These are phyloP conservation scores for Tetrahymena malaccensis DNA, from an alignment of 73 alveolate species.

Conservation along the genomic window DNA sequence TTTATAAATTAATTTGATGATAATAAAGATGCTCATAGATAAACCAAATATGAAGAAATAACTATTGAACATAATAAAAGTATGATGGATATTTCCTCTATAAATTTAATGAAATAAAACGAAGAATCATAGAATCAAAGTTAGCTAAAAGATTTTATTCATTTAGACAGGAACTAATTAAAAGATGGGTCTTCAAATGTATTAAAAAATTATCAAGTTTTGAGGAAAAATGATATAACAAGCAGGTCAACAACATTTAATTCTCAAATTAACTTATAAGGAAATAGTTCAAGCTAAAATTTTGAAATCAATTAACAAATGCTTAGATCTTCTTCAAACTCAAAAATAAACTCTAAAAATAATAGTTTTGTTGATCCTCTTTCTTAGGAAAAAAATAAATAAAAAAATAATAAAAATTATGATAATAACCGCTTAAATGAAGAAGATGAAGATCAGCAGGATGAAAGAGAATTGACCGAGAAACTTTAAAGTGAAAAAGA, in stretches of 20 bases:
- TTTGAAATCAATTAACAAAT: background rate
- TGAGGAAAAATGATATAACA: background rate
- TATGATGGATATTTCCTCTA: background rate
- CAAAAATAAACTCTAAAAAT: background rate
- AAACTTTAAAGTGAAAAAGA: background rate
- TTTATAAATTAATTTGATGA: background rate
- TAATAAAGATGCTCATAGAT: background rate
- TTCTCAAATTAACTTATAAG: background rate
- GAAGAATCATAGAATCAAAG: background rate
- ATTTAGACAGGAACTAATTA: background rate
- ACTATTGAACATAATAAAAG: background rate
- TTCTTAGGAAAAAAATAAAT: background rate
- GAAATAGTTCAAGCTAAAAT: background rate
- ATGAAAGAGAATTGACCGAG: background rate
- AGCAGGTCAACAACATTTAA: background rate
- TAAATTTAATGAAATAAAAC: background rate
- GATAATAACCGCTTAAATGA: background rate
- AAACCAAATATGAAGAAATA: background rate
- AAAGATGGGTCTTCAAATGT: background rate
- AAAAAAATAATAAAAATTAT: background rate
- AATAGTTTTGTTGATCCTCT: background rate
- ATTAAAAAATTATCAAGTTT: background rate
- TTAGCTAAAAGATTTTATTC: background rate
- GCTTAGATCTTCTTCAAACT: background rate
- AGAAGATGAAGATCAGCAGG: background rate